These are phyloP conservation scores for Zostera marina DNA, from an alignment of 116 monocot genomes.

Conservation along the genomic window DNA sequence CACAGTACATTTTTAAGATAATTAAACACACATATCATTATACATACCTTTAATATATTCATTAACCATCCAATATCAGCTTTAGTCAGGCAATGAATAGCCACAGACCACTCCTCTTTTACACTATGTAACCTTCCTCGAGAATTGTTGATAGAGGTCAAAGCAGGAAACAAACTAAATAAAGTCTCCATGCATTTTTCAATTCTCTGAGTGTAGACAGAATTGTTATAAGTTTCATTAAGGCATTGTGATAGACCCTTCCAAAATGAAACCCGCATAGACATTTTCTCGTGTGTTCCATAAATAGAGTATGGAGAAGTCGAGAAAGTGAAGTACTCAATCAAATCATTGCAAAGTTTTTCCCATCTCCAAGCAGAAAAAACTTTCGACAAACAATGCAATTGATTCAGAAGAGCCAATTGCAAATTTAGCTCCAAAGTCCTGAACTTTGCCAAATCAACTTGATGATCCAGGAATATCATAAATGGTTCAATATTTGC, in stretches of 20 bases:
- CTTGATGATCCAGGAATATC: constrained; percentile 62
- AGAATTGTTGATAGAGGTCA: constrained; percentile 10
- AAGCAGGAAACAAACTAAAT: constrained; percentile 37
- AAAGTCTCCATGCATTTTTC: constrained; percentile 59
- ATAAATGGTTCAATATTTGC: constrained; percentile 49
- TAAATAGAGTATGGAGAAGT: constrained; percentile 21
- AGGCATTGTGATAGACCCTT: constrained; percentile 53
- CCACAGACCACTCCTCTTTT: constrained; percentile 47
- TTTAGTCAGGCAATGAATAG: constrained; percentile 42
- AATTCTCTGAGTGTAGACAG: constrained; percentile 9
- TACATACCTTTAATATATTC: constrained; percentile 45
- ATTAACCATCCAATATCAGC: constrained; percentile 50
- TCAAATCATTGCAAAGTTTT: constrained; percentile 48
- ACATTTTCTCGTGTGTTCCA: constrained; percentile 21
- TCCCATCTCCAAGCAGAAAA: constrained; percentile 63
- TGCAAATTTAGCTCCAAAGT: constrained; percentile 55
- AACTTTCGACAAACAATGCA: constrained; percentile 27
- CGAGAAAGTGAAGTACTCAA: constrained; percentile 41
- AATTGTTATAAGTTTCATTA: constrained; percentile 19
- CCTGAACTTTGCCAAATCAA: constrained; percentile 53
- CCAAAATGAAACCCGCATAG: constrained; percentile 72
- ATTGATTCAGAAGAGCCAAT: constrained; percentile 23
- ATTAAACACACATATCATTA: background rate
- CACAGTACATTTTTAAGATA: background rate
- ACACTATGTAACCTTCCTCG: constrained; percentile 3